phyloP scores from a whole-genome alignment of 768 basidiomycete species.

The Agaricus blazei region DNA sequence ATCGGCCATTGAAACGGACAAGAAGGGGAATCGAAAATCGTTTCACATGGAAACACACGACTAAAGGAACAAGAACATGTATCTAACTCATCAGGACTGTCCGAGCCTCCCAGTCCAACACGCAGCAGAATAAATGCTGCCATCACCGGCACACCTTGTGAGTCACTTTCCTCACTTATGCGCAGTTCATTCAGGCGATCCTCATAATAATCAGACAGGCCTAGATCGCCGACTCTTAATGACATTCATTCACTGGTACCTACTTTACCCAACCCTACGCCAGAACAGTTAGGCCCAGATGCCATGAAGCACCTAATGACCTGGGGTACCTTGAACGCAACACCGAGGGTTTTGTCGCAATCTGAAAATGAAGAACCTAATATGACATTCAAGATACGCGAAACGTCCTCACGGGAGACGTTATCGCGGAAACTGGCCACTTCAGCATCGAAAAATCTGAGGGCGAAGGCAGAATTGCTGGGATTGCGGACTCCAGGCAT shows the following conservation, averaged over 20 bases:
- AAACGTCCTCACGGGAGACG: slow-evolving; percentile 73
- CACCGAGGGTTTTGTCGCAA: slow-evolving; percentile 76
- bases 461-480: slow-evolving; percentile 67
- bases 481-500: slow-evolving; percentile 37
- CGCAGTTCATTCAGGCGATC: slow-evolving; percentile 6
- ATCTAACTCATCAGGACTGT: slow-evolving; percentile 34
- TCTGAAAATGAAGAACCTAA: slow-evolving; percentile 45
- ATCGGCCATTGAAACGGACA: slow-evolving; percentile 23
- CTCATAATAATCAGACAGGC: slow-evolving; percentile 45
- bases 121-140: slow-evolving; percentile 89
- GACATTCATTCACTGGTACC: slow-evolving; percentile 72
- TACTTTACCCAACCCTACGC: slow-evolving; percentile 81
- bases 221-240: slow-evolving; percentile 43
- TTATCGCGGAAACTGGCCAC: slow-evolving; percentile 79
- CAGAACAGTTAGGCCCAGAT: slow-evolving; percentile 71
- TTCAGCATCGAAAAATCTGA: slow-evolving; percentile 76
- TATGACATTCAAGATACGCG: slow-evolving; percentile 76
- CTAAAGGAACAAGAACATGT: slow-evolving; percentile 65
- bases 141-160: slow-evolving; percentile 89
- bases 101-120: slow-evolving; percentile 83
- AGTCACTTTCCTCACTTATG: slow-evolving; percentile 20
- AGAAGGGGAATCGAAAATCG: slow-evolving; percentile 46
- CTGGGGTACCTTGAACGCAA: slow-evolving; percentile 90
- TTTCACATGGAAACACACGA: slow-evolving; percentile 80
- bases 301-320: slow-evolving; percentile 95